Evolutionary conservation across 2,329 filamentous ascomycete genomes (phyloP), one percentile per base, ranked within the genome.

Genomic region (Claviceps sp.): DNA sequence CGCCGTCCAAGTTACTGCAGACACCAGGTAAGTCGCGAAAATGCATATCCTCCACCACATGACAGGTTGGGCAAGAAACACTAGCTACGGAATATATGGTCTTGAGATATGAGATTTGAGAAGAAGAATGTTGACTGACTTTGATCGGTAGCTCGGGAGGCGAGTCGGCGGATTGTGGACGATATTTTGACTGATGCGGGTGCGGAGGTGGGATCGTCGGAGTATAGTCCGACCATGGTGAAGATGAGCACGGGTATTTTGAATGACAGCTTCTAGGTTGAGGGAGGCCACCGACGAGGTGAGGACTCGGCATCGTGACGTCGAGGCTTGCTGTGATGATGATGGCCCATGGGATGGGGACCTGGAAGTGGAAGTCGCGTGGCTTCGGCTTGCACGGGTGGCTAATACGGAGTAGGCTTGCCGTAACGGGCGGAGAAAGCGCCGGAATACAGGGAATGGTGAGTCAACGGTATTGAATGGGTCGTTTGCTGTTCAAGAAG

Each of bases 161-260:
- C 88, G 4, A 90, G 86, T 61, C 84, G 78, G 64, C 78, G 82
- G 52, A 91, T 94, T 54, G 87, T 94, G 0, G 84, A 89, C 50
- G 86, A 91, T 61, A 77, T 94, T 47, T 70, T 93, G 6, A 68
- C 85, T 44, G 88, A 87, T 43, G 88, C 87, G 4, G 87, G 87
- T 2, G 84, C 77, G 4, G 76, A 79, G 51, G 63, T 62, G 4
- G 73, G 76, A 50, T 74, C 72, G 24, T 70, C 71, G 2, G 78
- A 82, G 61, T 78, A 81, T 60, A 84, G 80, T 57, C 81, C 81
- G 3, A 81, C 78, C 0, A 75, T 84, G 70, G 78, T 84, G 44
- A 81, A 80, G 67, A 79, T 81, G 75, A 81, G 76, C 57, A 70
- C 80, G 50, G 72, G 82, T 59, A 74, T 82, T 47, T 63, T 82